phyloP scores from a whole-genome alignment of 371 early-diverging fungal species.

The Cokeromyces recurvatus region DNA sequence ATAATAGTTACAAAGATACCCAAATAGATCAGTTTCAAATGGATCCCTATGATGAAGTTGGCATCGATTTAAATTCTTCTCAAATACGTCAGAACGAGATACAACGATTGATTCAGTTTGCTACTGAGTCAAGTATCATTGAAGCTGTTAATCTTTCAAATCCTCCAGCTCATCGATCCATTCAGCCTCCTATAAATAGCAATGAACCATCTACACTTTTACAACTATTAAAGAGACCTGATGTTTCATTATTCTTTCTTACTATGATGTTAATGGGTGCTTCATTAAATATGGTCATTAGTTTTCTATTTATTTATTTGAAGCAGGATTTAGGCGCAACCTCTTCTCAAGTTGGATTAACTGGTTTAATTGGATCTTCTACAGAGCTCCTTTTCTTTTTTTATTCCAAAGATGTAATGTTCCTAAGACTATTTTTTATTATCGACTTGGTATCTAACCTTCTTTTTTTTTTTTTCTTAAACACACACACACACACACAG shows the following conservation, averaged over 20 bases:
- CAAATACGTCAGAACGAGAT: conserved; percentile 44
- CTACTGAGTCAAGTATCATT: conserved; percentile 51
- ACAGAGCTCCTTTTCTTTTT: conserved; percentile 48
- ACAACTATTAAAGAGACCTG: conserved; percentile 34
- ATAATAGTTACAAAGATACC: background rate
- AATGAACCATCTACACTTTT: conserved; percentile 30
- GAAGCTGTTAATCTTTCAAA: conserved; percentile 48
- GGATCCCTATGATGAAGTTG: conserved; percentile 30
- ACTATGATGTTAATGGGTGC: conserved; percentile 56
- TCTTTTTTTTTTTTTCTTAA: background rate
- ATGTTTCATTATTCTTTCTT: conserved; percentile 37
- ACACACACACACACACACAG: too few relatives aligned
- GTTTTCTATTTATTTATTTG: conserved; percentile 43
- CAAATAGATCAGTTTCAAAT: conserved; percentile 28
- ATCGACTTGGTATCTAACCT: background rate
- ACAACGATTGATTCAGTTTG: conserved; percentile 46
- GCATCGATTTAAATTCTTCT: conserved; percentile 21
- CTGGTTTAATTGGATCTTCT: conserved; percentile 44
- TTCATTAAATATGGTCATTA: conserved; percentile 47
- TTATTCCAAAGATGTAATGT: conserved; percentile 47
- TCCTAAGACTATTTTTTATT: background rate
- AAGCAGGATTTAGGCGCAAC: conserved; percentile 46
- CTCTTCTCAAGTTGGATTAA: conserved; percentile 40
- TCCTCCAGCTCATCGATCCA: conserved; percentile 37
- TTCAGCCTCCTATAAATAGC: conserved; percentile 1